Evolutionary conservation across 495 filamentous ascomycete species (phyloP).

Genomic region (Podospora fimiseda): DNA sequence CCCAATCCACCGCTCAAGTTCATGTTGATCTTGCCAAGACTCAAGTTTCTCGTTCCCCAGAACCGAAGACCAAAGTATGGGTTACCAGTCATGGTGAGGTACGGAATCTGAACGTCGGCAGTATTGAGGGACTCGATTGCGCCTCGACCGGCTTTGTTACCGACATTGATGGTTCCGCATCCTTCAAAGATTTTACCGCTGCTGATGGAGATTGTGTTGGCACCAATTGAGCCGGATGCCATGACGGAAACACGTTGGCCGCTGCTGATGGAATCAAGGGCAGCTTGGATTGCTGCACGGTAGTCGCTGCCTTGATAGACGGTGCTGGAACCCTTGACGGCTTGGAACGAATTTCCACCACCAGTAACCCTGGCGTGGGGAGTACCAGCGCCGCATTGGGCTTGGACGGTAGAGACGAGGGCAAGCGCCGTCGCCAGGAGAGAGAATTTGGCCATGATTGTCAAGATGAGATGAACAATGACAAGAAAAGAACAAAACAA

Average conservation of each 20-base stretch:
- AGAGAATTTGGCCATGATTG: conserved; percentile 10
- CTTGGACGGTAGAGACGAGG: conserved; percentile 21
- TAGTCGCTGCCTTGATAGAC: conserved; percentile 42
- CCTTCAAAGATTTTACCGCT: conserved; percentile 44
- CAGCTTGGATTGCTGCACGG: conserved; percentile 37
- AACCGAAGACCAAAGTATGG: conserved; percentile 43
- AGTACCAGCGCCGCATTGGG: conserved; percentile 35
- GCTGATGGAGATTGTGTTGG: conserved; percentile 43
- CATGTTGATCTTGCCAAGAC: conserved; percentile 38
- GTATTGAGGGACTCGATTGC: conserved; percentile 38
- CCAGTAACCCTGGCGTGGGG: conserved; percentile 37
- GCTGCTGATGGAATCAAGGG: conserved; percentile 43
- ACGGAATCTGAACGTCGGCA: conserved; percentile 35
- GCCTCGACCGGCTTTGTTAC: conserved; percentile 32
- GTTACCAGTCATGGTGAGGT: conserved; percentile 41
- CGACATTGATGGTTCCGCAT: conserved; percentile 43
- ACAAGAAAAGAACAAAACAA: neutral
- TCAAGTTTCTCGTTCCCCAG: conserved; percentile 33
- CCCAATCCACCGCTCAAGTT: conserved; percentile 40
- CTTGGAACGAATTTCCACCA: conserved; percentile 30
- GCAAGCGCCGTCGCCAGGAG: conserved; percentile 24
- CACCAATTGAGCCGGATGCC: conserved; percentile 51
- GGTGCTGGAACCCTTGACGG: conserved; percentile 22
- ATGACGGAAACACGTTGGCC: conserved; percentile 55
- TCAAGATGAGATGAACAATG: neutral